Evolutionary conservation across 1,284 basidiomycete species (phyloP).

Genomic region (Leccinum subrobustum): DNA sequence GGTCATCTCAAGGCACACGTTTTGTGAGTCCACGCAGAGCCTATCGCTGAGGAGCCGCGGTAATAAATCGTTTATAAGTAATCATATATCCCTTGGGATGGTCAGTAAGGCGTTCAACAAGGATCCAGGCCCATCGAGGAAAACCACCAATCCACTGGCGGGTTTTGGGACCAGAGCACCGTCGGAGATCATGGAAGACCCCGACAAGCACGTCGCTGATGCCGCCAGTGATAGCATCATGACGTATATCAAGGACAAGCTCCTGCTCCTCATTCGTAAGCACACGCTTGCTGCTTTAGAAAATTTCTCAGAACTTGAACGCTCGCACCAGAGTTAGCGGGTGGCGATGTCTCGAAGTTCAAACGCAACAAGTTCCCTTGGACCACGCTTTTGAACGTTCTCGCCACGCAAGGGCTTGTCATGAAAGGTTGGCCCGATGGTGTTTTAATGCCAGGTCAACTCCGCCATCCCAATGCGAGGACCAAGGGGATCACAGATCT

Average conservation of each 20-base stretch:
- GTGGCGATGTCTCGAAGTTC: background rate
- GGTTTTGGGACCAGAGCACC: background rate
- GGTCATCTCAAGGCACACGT: too few species aligned
- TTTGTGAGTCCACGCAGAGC: too few species aligned
- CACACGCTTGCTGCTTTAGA: background rate
- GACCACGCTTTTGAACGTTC: background rate
- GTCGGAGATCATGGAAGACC: background rate
- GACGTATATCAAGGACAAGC: background rate
- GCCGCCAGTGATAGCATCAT: background rate
- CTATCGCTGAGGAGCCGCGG: too few species aligned
- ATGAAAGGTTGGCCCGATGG: conserved; percentile 1
- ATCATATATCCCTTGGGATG: too few species aligned
- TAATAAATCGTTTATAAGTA: too few species aligned
- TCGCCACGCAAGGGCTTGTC: conserved; percentile 2
- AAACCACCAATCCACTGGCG: background rate
- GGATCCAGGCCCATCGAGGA: background rate
- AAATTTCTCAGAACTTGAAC: background rate
- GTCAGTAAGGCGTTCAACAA: background rate
- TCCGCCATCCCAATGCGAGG: background rate
- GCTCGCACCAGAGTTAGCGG: background rate
- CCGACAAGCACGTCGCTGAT: background rate
- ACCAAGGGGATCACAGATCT: conserved; percentile 8
- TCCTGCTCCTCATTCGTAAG: background rate
- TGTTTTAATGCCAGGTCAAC: conserved; percentile 5
- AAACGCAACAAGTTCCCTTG: background rate